Conservation (phyloP, 169 alveolate genomes). For the Plasmodium reichenowi region DNA sequence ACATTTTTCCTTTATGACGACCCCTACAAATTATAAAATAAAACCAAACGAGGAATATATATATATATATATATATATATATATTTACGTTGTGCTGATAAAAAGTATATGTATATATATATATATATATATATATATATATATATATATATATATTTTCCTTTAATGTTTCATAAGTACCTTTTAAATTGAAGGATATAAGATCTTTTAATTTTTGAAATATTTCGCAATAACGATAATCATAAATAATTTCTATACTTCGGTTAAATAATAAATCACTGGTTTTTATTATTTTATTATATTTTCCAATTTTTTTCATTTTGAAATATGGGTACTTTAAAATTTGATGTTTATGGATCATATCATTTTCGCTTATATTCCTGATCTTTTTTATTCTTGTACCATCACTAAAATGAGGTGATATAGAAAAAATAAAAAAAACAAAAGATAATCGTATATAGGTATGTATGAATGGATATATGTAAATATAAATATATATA, state of each 20-base stretch:
- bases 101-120: neutral
- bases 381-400: conserved; percentile 55
- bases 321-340: conserved; percentile 69
- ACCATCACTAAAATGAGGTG: conserved; percentile 24
- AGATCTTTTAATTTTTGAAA: conserved; percentile 50
- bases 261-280: conserved; percentile 14
- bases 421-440: neutral
- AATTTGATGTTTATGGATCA: conserved; percentile 51
- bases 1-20: conserved; percentile 50
- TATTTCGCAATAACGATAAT: conserved; percentile 12
- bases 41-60: too few species aligned
- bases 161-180: conserved; percentile 11
- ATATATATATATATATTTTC: neutral
- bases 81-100: neutral
- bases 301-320: conserved; percentile 60
- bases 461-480: neutral
- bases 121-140: too few species aligned
- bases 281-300: conserved; percentile 15
- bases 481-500: neutral
- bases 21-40: conserved; percentile 13
- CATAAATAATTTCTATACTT: conserved; percentile 53
- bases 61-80: neutral
- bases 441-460: too few species aligned
- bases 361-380: conserved; percentile 70
- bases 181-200: conserved; percentile 34